Percentiles rank a stretch among this genome's conserved stretches.
phyloP scores from a whole-genome alignment of 2,329 filamentous ascomycete genomes.

The Malbranchea cinnamomea region DNA sequence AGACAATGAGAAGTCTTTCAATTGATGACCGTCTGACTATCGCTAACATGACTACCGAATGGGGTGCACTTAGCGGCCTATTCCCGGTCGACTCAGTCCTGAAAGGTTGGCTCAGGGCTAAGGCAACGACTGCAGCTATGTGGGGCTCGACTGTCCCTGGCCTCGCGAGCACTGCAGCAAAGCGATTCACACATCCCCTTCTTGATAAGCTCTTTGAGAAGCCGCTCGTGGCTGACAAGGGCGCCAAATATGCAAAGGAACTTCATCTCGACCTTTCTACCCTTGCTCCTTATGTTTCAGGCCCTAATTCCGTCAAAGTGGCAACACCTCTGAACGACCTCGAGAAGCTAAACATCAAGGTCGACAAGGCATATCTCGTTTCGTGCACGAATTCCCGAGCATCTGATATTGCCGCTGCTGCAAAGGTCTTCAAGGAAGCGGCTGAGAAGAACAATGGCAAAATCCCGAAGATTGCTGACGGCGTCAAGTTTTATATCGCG shows the following conservation, averaged over 20 bases:
- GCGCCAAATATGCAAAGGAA: constrained; percentile 67
- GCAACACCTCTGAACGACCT: constrained; percentile 64
- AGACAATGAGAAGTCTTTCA: constrained; percentile 60
- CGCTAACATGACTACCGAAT: constrained; percentile 70
- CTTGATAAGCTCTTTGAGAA: constrained; percentile 59
- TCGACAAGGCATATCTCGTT: constrained; percentile 77
- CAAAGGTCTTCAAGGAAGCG: constrained; percentile 70
- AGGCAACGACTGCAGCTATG: constrained; percentile 58
- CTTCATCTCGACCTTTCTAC: constrained; percentile 72
- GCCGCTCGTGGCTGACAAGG: constrained; percentile 54
- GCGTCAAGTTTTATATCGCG: constrained; percentile 78
- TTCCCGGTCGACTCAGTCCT: constrained; percentile 70
- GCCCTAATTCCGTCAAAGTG: constrained; percentile 83
- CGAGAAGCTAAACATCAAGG: constrained; percentile 54
- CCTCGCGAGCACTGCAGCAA: constrained; percentile 31
- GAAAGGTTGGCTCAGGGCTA: constrained; percentile 57
- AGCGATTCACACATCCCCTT: constrained; percentile 55
- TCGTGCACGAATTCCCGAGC: constrained; percentile 78
- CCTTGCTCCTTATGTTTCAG: constrained; percentile 68
- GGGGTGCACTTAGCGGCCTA: constrained; percentile 56
- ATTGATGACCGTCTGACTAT: constrained; percentile 57
- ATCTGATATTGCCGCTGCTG: constrained; percentile 69
- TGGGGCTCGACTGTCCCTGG: constrained; percentile 20
- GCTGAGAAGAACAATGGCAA: constrained; percentile 44
- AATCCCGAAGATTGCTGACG: constrained; percentile 53